Evolutionary conservation across 352 stramenopile species (phyloP).

Genomic region (Phytophthora quininea): DNA sequence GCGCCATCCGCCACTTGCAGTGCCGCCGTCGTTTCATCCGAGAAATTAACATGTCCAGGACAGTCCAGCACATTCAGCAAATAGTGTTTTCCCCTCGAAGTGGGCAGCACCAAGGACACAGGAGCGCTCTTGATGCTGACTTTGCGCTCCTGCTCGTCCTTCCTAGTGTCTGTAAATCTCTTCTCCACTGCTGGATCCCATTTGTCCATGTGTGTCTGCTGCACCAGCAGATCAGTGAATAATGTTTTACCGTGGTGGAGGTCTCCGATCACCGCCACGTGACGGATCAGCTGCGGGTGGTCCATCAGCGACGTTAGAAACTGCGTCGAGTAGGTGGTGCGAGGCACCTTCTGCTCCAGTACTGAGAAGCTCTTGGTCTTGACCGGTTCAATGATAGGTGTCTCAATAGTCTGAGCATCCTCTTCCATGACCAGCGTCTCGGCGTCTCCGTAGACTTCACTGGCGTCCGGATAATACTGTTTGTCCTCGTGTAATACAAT

Average conservation of each 20-base stretch:
- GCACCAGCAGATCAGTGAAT: constrained; percentile 91
- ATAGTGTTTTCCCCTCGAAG: constrained; percentile 95
- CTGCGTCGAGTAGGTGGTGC: constrained; percentile 89
- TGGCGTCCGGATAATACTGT: constrained; percentile 98
- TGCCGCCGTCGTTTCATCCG: constrained; percentile 94
- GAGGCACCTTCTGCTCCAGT: constrained; percentile 80
- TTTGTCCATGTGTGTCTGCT: constrained; percentile 87
- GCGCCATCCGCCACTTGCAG: constrained; percentile 94
- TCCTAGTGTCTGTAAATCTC: constrained; percentile 95
- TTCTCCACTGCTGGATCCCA: constrained; percentile 83
- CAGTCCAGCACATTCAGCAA: constrained; percentile 97
- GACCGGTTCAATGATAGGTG: constrained; percentile 97
- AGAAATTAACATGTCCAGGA: constrained; percentile 98
- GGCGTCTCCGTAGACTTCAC: constrained; percentile 96
- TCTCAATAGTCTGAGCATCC: constrained; percentile 98
- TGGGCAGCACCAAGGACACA: constrained; percentile 94
- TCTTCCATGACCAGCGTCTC: constrained; percentile 99
- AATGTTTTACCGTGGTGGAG: constrained; percentile 97
- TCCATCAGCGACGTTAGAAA: constrained; percentile 92
- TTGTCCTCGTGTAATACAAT: constrained; percentile 99
- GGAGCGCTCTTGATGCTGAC: constrained; percentile 97
- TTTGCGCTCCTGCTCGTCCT: constrained; percentile 97
- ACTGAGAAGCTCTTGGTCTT: constrained; percentile 94
- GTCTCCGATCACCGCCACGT: constrained; percentile 97
- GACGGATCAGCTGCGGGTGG: constrained; percentile 89